Conservation (phyloP, 106 monocot species). For the Chionographis japonica region DNA sequence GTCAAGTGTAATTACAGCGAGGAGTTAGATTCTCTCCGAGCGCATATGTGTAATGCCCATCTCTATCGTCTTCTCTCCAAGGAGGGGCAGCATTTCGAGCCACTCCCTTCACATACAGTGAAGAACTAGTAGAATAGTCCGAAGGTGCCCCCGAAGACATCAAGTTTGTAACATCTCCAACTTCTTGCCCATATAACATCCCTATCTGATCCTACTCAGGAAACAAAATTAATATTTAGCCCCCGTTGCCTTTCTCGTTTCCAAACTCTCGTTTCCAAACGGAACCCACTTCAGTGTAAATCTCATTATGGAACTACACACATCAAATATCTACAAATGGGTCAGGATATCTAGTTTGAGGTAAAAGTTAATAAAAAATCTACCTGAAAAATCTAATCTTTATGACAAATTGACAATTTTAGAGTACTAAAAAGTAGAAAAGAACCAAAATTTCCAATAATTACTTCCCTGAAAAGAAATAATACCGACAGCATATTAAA, state of each 20-base stretch:
- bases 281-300: background rate
- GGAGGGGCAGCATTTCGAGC: slow-evolving; percentile 74
- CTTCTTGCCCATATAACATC: slow-evolving; percentile 82
- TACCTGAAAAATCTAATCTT: too few species aligned
- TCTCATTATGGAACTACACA: too few species aligned
- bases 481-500: too few species aligned
- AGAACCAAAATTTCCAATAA: too few species aligned
- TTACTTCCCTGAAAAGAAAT: too few species aligned
- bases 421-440: too few species aligned
- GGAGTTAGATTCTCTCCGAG: slow-evolving; percentile 91
- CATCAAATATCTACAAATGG: background rate
- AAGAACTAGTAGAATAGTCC: slow-evolving; percentile 38
- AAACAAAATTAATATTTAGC: slow-evolving; percentile 3
- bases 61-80: slow-evolving; percentile 93
- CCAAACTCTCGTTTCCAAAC: too few species aligned
- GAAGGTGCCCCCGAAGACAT: slow-evolving; percentile 33
- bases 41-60: slow-evolving; percentile 94
- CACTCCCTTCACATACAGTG: slow-evolving; percentile 46
- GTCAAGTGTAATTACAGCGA: slow-evolving; percentile 88
- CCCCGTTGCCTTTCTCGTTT: background rate
- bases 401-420: too few species aligned
- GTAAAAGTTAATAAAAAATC: background rate
- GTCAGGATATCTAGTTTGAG: too few species aligned
- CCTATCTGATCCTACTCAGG: slow-evolving; percentile 75
- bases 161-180: slow-evolving; percentile 58